Base-by-base conservation (phyloP, 2,329 filamentous ascomycete species). In the Stemphylium vesicarium region DNA sequence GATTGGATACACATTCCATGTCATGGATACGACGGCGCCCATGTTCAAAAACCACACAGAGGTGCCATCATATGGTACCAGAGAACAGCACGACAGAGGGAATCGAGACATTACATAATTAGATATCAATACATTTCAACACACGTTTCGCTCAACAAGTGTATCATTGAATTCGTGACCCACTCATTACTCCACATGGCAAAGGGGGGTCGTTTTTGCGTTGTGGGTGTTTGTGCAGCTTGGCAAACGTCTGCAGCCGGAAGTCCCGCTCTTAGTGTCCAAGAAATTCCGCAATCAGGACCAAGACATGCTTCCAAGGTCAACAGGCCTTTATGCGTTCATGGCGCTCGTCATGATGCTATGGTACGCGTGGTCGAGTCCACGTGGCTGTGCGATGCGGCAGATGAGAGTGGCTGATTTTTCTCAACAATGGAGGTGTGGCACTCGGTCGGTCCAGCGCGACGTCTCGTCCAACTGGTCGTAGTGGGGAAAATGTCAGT, bases 261-360 rank as follows among this genome's bases (percentile, higher is more conserved):
- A 26, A n/a, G 42, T 45, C 42, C 42, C 42, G 42, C 42, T 45
- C 42, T 45, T 45, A 31, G 42, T 45, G 20, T 18, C 42, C 42
- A 45, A 45, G 42, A 45, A 24, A 45, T 45, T 45, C 42, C 42
- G 42, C 42, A 45, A 35, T 24, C 13, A 33, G 20, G 24, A 11
- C 42, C 42, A 45, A 45, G 42, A 45, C 42, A 45, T 45, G 42
- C 18, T 7, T 20, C 42, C 31, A 31, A 45, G 26, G 41, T 35
- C n/a, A 33, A 35, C 42, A 45, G 42, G 9, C 31, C 42, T 36
- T 24, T 35, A n/a, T 4, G 45, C 15, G 45, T 40, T 18, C 45
- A 33, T 48, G 45, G 45, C 45, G 37, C 36, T 33, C 35, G 45
- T 48, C 36, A 48, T 40, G 24, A 37, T 40, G 45, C 36, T 18